Base-by-base conservation (phyloP, 139 green algal genomes). In the Volvox africanus region DNA sequence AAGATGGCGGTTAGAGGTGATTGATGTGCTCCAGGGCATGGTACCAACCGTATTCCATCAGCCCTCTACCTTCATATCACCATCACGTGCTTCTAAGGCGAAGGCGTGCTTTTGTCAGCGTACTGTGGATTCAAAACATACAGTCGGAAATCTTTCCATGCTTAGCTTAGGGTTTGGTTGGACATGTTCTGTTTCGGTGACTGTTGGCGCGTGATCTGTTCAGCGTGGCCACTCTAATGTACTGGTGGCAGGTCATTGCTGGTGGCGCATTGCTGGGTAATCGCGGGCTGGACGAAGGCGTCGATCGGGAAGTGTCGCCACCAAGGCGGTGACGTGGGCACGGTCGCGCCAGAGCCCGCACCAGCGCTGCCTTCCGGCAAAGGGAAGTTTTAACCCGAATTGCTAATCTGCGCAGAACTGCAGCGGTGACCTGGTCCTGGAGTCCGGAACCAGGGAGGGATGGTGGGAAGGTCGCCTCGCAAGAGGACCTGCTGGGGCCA, bases 211-310 rank as follows among this genome's bases (percentile, higher is more conserved):
- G 3, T 2, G 17, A 44, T 36, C 76, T 19, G n/a, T 28, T 24
- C 76, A 2, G 6, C 32, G 32, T 82, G 2, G 76, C 76, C 61
- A 26, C 76, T 55, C 65, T 24, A 26, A 26, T 73, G 5, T 3
- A 16, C 21, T 12, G 65, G 20, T 26, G 33, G 28, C 67, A 89
- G 85, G 87, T 78, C 1, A 92, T 97, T 17, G 94, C 91, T 18
- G 92, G 93, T 0, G 93, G 95, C 0, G 96, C 95, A n/a, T 79
- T 98, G 68, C 84, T 97, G 69, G 93, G 86, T 2, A 83, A 44
- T 14, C 88, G 55, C 14, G 92, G 93, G 1, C 77, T 98, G 67
- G 95, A 98, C 44, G 96, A 98, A 87, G 94, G 94, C 0, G 80
- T 96, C 3, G 95, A 97, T 80, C 81, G 95, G 35, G 87, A 89